Conservation (phyloP, 352 stramenopile genomes). For the Thalassiosira livingstoniorum region DNA sequence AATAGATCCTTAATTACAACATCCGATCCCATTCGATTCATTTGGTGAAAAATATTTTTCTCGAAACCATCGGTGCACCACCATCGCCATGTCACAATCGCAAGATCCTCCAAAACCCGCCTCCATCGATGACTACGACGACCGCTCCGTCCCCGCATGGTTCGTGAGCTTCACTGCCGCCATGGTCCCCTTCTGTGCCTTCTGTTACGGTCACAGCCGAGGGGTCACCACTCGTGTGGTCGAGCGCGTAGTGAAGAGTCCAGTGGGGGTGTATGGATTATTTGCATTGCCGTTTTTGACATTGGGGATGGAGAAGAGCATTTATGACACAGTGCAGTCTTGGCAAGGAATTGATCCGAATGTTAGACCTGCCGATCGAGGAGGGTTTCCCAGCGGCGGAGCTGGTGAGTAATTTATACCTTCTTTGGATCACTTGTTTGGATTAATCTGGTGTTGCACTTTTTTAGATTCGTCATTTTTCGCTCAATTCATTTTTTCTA, state of each 20-base stretch:
- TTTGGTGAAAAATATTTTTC: too few relatives aligned
- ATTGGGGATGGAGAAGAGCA: conserved; percentile 83
- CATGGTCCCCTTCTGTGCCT: conserved; percentile 82
- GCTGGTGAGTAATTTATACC: conserved; percentile 29
- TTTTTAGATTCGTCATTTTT: neutral
- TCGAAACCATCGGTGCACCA: neutral
- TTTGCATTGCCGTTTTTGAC: conserved; percentile 81
- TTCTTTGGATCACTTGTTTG: neutral
- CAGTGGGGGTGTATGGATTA: conserved; percentile 81
- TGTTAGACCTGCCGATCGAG: conserved; percentile 72
- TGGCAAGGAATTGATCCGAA: conserved; percentile 83
- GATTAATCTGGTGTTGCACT: neutral
- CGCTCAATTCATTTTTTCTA: neutral
- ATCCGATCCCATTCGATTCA: too few relatives aligned
- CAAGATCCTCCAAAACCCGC: neutral
- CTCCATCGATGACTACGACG: conserved; percentile 60
- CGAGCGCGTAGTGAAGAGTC: conserved; percentile 69
- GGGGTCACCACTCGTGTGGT: conserved; percentile 74
- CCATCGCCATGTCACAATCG: neutral
- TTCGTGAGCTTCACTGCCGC: conserved; percentile 71
- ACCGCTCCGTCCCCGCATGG: conserved; percentile 69
- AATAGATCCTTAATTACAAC: too few relatives aligned
- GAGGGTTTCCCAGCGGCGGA: conserved; percentile 80
- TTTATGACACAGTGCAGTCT: conserved; percentile 84
- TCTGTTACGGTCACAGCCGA: conserved; percentile 78